Conservation (phyloP, 345 rosid species). For the Carallia pectinifolia region DNA sequence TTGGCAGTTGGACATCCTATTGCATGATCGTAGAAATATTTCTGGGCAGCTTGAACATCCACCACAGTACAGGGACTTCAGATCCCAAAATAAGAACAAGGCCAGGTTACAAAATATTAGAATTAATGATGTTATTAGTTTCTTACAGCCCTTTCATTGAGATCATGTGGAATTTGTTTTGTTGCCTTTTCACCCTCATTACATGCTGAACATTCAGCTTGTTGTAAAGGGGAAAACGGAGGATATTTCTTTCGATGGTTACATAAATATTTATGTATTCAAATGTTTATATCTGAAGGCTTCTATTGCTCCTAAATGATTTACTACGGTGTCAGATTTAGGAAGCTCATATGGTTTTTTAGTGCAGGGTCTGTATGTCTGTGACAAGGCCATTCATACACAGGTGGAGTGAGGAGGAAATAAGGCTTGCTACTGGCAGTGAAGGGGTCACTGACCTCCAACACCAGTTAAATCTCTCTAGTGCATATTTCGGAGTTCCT, state of each 20-base stretch:
- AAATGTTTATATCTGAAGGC: background rate
- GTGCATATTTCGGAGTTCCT: constrained; percentile 76
- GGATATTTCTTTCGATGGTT: background rate
- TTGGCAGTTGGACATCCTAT: constrained; percentile 64
- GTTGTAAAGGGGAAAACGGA: background rate
- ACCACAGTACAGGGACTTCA: constrained; percentile 29
- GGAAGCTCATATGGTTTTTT: background rate
- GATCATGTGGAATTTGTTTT: background rate
- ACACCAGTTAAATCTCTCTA: constrained; percentile 62
- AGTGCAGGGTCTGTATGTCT: constrained; percentile 31
- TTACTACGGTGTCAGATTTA: background rate
- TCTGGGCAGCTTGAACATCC: constrained; percentile 56
- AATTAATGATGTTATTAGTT: background rate
- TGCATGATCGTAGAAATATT: constrained; percentile 62
- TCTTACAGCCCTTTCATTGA: background rate
- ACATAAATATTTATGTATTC: background rate
- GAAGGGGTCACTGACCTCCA: constrained; percentile 44
- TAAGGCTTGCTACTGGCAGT: constrained; percentile 68
- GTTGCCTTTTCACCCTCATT: background rate
- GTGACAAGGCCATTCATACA: constrained; percentile 29
- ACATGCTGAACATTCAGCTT: background rate
- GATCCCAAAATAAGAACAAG: constrained; percentile 25
- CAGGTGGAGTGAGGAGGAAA: constrained; percentile 71
- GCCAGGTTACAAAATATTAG: constrained; percentile 31
- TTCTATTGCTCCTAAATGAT: background rate